Base-by-base conservation (phyloP, 2,329 filamentous ascomycete genomes). In the Alternaria sp. region DNA sequence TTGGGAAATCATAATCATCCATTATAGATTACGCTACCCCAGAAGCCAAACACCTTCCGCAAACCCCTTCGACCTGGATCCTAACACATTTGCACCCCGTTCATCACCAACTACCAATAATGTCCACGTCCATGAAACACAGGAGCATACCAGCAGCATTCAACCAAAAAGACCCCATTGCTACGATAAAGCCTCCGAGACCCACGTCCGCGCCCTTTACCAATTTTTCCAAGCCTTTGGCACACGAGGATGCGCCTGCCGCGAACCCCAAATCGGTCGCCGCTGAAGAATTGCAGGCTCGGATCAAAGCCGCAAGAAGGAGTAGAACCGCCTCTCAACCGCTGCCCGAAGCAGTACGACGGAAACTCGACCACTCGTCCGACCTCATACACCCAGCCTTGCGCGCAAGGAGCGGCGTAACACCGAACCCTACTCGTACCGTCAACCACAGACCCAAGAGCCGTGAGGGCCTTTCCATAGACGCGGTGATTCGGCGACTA, bases 71-170 rank as follows among this genome's bases (percentile, higher is more conserved):
- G 57, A 30, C 15, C 7, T 52, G 32, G 32, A 19, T 25, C 45
- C 28, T 13, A 28, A 62, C 10, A 26, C 57, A 10, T 19, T 43
- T 49, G 30, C n/a, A 40, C 47, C 36, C 6, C 47, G 19, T 10
- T 21, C 9, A 13, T 36, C 15, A 40, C 25, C 15, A 53, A 40
- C 57, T 19, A 47, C 45, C 52, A 30, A 62, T 45, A 40, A 79
- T 81, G 78, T 67, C 76, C 19, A 71, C 77, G 47, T 75, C 78
- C 59, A 73, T 73, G 5, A 75, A 70, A 57, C 58, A 73, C 55
- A 79, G 73, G 66, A 76, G 73, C 43, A 69, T 70, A 55, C 75
- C 73, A 59, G 74, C 75, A 57, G 73, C 71, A 15, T 63, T 68
- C 44, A 65, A 69, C 8, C 66, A 75, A 46, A 71, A 75, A 46